Base-by-base conservation (phyloP, 2,329 filamentous ascomycete genomes). In the Ceratocystis papillata region DNA sequence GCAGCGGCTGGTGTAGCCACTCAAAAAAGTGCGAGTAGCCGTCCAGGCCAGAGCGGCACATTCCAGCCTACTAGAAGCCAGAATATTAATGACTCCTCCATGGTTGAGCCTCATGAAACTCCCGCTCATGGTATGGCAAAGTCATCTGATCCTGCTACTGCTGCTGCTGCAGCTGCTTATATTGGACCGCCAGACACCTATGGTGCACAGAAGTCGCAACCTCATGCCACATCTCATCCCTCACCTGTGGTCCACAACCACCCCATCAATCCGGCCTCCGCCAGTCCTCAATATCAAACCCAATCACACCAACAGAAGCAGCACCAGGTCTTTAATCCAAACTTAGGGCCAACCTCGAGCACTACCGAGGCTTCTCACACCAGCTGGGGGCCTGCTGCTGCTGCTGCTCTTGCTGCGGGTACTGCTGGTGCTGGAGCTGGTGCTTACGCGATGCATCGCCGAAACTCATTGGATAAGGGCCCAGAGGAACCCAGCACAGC, bases 341-440 rank as follows among this genome's bases (percentile, higher is more conserved):
- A 46, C 17, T 20, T 64, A 8, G 53, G 6, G 7, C 53, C 62
- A 20, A 33, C 41, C 22, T 17, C 55, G 15, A 8, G 25, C 33
- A 17, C 55, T 59, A 59, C 55, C 7, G 55, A 37, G 17, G 7
- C 55, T 33, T 59, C 55, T 59, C 25, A n/a, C 17, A 30, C 55
- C 5, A 37, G 33, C 28, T 59, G 55, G 55, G 17, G 25, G 1
- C 45, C 44, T 17, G 45, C 44, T 22, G 41, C 41, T 48, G 15
- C 17, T 62, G 61, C 22, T 28, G 61, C 55, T 37, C n/a, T 37
- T 25, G 63, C 59, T 30, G 41, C 57, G n/a, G 20, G 28, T n/a
- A 44, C 60, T 44, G 48, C 48, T 25, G 57, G 53, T 5, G 44
- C 67, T 63, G 57, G 20, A 41, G 59, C 30, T 46, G 64, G 48